These are phyloP conservation scores for Calonectria naviculata DNA, from an alignment of 2,329 filamentous ascomycete species.

Conservation along the genomic window DNA sequence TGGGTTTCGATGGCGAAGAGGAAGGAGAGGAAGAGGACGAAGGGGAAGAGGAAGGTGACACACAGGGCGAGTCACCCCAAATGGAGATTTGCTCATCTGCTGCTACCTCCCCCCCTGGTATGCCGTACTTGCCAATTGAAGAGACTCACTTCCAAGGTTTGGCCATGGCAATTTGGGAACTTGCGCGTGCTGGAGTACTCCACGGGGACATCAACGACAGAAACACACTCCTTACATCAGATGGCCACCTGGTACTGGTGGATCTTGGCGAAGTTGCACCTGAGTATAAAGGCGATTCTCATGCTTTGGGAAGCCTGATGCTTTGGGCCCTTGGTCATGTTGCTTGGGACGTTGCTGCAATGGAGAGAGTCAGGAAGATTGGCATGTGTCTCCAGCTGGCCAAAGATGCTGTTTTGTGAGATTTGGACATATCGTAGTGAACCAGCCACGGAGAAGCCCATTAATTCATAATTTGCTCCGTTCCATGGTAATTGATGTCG, in stretches of 20 bases:
- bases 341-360: background rate
- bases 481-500: too few relatives aligned
- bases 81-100: too few relatives aligned
- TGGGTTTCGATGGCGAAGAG: background rate
- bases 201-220: background rate
- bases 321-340: background rate
- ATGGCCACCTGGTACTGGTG: background rate
- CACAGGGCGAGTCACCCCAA: too few relatives aligned
- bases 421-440: too few relatives aligned
- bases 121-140: background rate
- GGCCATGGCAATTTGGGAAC: background rate
- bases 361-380: too few relatives aligned
- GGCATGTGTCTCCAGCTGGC: too few relatives aligned
- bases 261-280: background rate
- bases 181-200: background rate
- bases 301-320: background rate
- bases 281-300: background rate
- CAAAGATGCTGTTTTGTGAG: too few relatives aligned
- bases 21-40: background rate
- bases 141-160: background rate
- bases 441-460: too few relatives aligned
- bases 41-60: background rate
- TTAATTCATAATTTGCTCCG: too few relatives aligned
- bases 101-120: too few relatives aligned
- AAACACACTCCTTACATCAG: background rate